Evolutionary conservation across 176 grass and related monocot genomes (phyloP).

Genomic region (Musa beccarii): DNA sequence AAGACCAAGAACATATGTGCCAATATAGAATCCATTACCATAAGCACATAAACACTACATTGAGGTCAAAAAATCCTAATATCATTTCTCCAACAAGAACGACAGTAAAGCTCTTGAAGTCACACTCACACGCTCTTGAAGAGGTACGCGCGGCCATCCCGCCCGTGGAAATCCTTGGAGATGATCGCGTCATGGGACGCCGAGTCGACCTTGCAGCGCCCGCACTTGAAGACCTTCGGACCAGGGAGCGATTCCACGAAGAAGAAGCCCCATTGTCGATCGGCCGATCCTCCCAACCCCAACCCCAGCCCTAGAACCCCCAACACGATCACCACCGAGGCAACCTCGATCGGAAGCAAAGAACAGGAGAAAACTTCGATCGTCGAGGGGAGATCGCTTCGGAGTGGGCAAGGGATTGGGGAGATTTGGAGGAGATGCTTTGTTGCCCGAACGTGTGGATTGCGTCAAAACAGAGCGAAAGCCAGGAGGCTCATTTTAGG

Average conservation of each 20-base stretch:
- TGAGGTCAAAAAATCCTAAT: background rate
- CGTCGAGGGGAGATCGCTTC: background rate
- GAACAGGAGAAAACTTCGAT: background rate
- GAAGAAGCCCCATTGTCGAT: slow-evolving; percentile 52
- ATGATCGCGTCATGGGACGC: slow-evolving; percentile 63
- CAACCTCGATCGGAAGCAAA: background rate
- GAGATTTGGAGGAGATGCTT: background rate
- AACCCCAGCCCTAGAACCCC: background rate
- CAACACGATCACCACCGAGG: background rate
- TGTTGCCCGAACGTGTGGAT: background rate
- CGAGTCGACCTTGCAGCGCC: slow-evolving; percentile 66
- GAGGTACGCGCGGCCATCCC: slow-evolving; percentile 65
- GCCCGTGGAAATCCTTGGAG: slow-evolving; percentile 76
- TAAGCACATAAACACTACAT: background rate
- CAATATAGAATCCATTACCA: no score
- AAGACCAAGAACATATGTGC: no score
- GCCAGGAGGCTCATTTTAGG: no score
- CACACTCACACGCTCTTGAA: slow-evolving; percentile 64
- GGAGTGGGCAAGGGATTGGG: background rate
- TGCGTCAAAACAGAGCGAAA: background rate
- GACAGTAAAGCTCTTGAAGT: background rate
- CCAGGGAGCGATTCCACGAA: slow-evolving; percentile 68
- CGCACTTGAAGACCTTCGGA: slow-evolving; percentile 73
- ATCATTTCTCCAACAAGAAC: background rate
- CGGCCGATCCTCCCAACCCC: background rate